phyloP scores from a whole-genome alignment of 2,329 filamentous ascomycete genomes.

The Orbilia ellipsospora region DNA sequence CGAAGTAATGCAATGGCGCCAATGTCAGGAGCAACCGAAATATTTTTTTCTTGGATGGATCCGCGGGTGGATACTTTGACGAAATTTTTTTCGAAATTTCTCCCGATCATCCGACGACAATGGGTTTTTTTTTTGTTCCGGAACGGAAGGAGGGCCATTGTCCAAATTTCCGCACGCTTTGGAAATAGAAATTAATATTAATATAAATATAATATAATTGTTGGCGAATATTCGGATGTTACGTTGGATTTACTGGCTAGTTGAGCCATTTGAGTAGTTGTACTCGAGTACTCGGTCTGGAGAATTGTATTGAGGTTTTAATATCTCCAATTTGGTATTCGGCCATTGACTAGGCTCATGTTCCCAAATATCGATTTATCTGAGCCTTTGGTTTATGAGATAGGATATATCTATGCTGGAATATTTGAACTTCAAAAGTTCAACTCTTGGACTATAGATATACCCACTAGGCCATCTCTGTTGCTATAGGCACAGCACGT shows the following conservation, averaged over 20 bases:
- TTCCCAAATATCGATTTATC: too few relatives aligned
- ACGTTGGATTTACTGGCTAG: too few relatives aligned
- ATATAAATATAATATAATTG: constrained; percentile 6
- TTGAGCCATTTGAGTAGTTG: constrained; percentile 50
- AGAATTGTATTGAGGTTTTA: too few relatives aligned
- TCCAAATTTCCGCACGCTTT: constrained; percentile 51
- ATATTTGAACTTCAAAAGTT: too few relatives aligned
- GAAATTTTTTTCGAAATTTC: constrained; percentile 47
- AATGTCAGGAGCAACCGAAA: constrained; percentile 26
- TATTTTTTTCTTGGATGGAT: not conserved
- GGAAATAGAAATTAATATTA: constrained; percentile 28
- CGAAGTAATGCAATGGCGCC: constrained; percentile 30
- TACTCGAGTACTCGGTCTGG: not conserved
- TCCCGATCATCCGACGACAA: constrained; percentile 53
- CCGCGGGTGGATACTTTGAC: constrained; percentile 4
- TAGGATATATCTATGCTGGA: too few relatives aligned
- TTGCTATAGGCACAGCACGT: too few relatives aligned
- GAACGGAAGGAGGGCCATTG: constrained; percentile 44
- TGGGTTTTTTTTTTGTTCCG: constrained; percentile 37
- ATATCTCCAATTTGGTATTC: too few relatives aligned
- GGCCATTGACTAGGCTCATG: too few relatives aligned
- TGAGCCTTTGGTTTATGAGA: too few relatives aligned
- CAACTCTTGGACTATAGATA: too few relatives aligned
- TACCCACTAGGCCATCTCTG: too few relatives aligned
- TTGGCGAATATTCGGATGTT: too few relatives aligned